phyloP scores from a whole-genome alignment of 345 rosid species.

The Ceriops decandra region DNA sequence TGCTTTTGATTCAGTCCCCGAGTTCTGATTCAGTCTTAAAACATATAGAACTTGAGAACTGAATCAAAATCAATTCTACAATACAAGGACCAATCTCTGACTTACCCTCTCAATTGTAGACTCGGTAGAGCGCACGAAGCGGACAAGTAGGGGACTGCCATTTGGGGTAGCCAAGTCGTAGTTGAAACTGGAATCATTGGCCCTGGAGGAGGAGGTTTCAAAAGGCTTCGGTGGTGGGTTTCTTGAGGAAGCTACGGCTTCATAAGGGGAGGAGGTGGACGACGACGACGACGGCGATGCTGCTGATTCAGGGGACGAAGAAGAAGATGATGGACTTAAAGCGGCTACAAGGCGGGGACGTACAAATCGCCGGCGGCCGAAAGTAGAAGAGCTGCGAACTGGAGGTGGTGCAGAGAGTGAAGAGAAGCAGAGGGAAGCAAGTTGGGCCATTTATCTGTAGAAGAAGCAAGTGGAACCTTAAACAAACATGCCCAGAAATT shows the following conservation, averaged over 20 bases:
- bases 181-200: not conserved
- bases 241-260: not conserved
- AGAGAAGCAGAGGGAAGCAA: not conserved
- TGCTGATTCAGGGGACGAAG: no score
- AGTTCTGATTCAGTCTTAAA: no score
- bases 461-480: no score
- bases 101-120: conserved; percentile 2
- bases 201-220: not conserved
- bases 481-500: no score
- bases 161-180: not conserved
- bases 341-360: not conserved
- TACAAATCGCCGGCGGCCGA: not conserved
- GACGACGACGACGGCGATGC: not conserved
- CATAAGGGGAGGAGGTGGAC: not conserved
- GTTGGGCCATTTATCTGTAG: no score
- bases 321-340: not conserved
- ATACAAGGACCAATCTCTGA: not conserved
- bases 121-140: not conserved
- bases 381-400: not conserved
- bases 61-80: no score
- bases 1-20: no score
- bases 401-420: not conserved
- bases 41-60: no score
- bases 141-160: not conserved
- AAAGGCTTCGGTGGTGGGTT: not conserved